Evolutionary conservation across 2,329 filamentous ascomycete genomes (phyloP), one percentile per base, ranked within the genome.

Genomic region (Beauveria caledonica): DNA sequence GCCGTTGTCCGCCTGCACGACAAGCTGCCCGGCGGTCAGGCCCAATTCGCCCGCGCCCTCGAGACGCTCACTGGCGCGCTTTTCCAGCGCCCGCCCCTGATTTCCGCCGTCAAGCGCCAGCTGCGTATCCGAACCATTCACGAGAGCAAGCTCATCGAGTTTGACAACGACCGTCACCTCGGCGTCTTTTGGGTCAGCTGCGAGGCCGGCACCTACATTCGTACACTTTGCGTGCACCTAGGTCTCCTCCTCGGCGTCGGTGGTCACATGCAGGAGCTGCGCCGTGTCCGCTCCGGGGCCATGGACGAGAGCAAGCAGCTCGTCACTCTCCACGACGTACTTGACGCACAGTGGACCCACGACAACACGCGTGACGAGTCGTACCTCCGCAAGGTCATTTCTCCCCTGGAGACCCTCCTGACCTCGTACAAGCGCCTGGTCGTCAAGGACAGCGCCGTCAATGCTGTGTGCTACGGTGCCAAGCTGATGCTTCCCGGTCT

Each of bases 101-200:
- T 99, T 73, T 97, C 93, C 29, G 94, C 94, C 71, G 94, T 99
- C 76, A 99, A 99, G 88, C 88, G 94, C 70, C 93, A 97, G 80
- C 86, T 99, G 64, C 92, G 94, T 83, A 96, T 99, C 77, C 87
- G 94, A 77, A 97, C 93, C 64, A 96, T 99, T 69, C 89, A 97
- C 80, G 92, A 97, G 78, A 95, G 88, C 85, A 96, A 95, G 80
- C 82, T 97, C 60, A 86, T 91, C 73, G 94, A 99, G 80, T 99
- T 97, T 73, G 94, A 99, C 80, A 97, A 99, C 73, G 93, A 97
- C 71, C 87, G 94, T 69, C 92, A 97, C 75, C 84, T 99, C 42
- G 94, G 90, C 76, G 93, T 97, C 60, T 99, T 99, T 84, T 97
- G 94, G 93, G 94, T 97, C 68, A 96, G 91, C 78, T 99, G 94